Conservation (phyloP, 345 rosid genomes). For the Populus ilicifolia region DNA sequence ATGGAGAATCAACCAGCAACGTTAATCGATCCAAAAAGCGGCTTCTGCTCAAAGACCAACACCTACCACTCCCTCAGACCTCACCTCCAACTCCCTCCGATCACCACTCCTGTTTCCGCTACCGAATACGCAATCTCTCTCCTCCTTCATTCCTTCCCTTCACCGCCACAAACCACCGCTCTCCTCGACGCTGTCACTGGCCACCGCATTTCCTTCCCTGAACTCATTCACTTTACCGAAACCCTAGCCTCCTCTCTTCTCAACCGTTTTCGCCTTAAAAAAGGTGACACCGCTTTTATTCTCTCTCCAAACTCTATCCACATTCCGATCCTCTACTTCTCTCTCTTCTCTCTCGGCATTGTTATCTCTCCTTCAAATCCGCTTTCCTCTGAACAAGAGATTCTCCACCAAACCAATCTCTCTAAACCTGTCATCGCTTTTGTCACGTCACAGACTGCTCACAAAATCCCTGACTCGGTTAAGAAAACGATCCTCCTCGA, state of each 20-base stretch:
- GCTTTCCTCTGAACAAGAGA: conserved; percentile 33
- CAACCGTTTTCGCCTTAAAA: conserved; percentile 29
- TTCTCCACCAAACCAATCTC: conserved; percentile 36
- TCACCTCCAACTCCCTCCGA: conserved; percentile 30
- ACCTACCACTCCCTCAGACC: conserved; percentile 45
- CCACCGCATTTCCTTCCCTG: conserved; percentile 35
- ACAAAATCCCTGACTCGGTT: conserved; percentile 32
- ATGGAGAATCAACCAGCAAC: too few relatives aligned
- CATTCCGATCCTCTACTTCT: conserved; percentile 47
- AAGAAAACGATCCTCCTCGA: conserved; percentile 34
- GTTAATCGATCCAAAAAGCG: conserved; percentile 21
- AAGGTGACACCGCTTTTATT: conserved; percentile 44
- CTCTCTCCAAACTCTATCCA: conserved; percentile 42
- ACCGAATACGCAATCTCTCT: conserved; percentile 37
- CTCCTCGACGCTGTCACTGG: conserved; percentile 39
- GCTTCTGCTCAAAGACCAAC: conserved; percentile 39
- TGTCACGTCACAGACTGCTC: conserved; percentile 30
- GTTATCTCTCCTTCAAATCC: conserved; percentile 50
- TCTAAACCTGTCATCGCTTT: conserved; percentile 54
- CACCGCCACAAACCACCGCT: conserved; percentile 31
- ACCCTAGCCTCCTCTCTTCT: conserved; percentile 35
- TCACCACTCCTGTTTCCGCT: conserved; percentile 27
- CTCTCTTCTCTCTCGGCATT: conserved; percentile 57
- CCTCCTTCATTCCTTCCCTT: conserved; percentile 32
- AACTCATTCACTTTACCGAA: conserved; percentile 31